Conservation (phyloP, 768 basidiomycete species). For the Austroboletus eburneus region DNA sequence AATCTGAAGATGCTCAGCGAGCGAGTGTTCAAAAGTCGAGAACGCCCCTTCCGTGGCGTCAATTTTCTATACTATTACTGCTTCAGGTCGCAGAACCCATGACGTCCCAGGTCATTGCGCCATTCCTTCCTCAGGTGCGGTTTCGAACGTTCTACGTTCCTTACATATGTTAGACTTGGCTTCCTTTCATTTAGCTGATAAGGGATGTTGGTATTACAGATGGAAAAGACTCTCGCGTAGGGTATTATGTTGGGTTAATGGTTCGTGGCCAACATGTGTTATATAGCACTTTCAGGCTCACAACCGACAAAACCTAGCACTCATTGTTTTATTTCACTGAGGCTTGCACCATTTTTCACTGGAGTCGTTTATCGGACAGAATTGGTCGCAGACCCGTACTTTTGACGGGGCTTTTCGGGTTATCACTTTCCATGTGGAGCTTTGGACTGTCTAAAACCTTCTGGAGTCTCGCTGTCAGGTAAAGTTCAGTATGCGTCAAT, state of each 20-base stretch:
- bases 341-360: not conserved
- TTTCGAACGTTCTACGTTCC: not conserved
- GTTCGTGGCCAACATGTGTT: not conserved
- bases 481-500: not conserved
- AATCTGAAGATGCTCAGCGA: not conserved
- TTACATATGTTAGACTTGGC: not conserved
- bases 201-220: not conserved
- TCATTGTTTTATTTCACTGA: not conserved
- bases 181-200: not conserved
- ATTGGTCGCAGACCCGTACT: not conserved
- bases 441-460: not conserved
- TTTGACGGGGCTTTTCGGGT: not conserved
- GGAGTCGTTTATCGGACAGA: not conserved
- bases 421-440: not conserved
- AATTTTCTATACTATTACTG: not conserved
- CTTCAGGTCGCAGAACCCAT: not conserved
- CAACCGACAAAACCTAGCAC: not conserved
- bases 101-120: not conserved
- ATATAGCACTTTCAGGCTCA: not conserved
- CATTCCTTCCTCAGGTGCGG: not conserved
- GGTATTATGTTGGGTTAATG: not conserved
- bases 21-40: not conserved
- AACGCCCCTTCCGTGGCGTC: not conserved
- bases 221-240: not conserved
- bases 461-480: not conserved